Base-by-base conservation (phyloP, 192 early-diverging fungal genomes). In the Coemansia sp. region DNA sequence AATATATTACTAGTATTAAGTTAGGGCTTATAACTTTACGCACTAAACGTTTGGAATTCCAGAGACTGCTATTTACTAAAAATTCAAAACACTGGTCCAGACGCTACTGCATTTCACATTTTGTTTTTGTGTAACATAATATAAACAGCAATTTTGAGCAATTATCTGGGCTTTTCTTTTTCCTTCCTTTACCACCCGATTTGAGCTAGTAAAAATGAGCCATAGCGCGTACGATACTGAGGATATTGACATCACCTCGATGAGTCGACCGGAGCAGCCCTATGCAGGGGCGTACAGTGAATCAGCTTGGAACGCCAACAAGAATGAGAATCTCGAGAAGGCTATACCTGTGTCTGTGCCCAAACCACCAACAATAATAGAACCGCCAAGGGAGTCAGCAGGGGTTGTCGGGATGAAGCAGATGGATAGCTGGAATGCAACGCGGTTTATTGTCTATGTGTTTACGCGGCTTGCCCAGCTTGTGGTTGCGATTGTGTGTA, bases 221-320 rank as follows among this genome's bases (percentile, higher is more conserved):
- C 3, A 62, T 11, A 54, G 15, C 28, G 52, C 52, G 7, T 54
- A 54, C 26, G 52, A 54, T 14, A 21, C 19, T 7, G 14, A 14
- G 5, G 52, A 54, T 25, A 63, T 69, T 37, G 70, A 72, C 50
- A 72, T 78, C 5, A 64, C 75, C 5, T 56, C 70, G 36, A 72
- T 78, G 75, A 14, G 53, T 20, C 60, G 61, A 11, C 57, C 48
- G 22, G 51, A 65, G 26, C 57, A 59, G 28, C 74, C 69, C 8
- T 70, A 75, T 26, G 74, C 64, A 0, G 64, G 71, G 2, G 54
- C 76, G 5, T 78, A 78, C 50, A 73, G 76, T 63, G 76, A 72
- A 36, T 54, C 76, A 0, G 40, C 70, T 6, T 49, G 70, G 64
- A 44, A 36, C 12, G 53, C 12, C 54, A 28, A 44, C 44, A 21